Evolutionary conservation across 2,329 filamentous ascomycete genomes (phyloP).

Genomic region (Xylaria sp.): DNA sequence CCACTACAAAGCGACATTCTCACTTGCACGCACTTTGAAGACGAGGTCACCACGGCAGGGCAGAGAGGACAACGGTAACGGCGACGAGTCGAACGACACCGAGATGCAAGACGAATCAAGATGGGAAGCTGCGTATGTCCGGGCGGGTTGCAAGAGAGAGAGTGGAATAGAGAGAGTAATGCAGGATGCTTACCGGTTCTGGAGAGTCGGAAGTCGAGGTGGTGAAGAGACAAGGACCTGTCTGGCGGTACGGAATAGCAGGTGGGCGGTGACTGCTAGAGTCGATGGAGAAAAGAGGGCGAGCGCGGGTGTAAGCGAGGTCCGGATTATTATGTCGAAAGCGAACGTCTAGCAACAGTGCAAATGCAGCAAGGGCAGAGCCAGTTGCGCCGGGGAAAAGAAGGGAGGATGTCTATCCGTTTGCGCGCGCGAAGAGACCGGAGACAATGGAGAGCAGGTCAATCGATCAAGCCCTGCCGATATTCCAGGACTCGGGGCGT

Average conservation of each 20-base stretch:
- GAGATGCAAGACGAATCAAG: background rate
- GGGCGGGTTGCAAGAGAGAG: conserved; percentile 5
- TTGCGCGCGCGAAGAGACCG: conserved; percentile 2
- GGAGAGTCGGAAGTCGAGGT: conserved; percentile 1
- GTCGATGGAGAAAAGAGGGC: conserved; percentile 3
- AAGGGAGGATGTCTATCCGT: background rate
- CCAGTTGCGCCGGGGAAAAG: conserved; percentile 4
- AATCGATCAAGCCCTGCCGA: conserved; percentile 19
- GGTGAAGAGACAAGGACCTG: conserved; percentile 6
- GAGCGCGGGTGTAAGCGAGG: conserved; percentile 6
- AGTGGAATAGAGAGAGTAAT: background rate
- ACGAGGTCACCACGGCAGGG: conserved; percentile 10
- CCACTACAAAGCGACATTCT: conserved; percentile 16
- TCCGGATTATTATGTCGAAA: conserved; percentile 19
- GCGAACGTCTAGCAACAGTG: conserved; percentile 4
- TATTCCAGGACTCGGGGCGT: conserved; percentile 21
- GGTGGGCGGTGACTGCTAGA: background rate
- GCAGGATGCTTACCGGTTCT: conserved; percentile 15
- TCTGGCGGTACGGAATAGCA: background rate
- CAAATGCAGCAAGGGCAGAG: conserved; percentile 6
- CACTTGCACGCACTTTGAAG: conserved; percentile 17
- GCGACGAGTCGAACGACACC: background rate
- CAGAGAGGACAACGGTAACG: background rate
- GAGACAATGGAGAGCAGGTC: conserved; percentile 3
- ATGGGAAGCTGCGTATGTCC: background rate